phyloP scores from a whole-genome alignment of 2,329 filamentous ascomycete genomes.

The Hypoxylon sp. region DNA sequence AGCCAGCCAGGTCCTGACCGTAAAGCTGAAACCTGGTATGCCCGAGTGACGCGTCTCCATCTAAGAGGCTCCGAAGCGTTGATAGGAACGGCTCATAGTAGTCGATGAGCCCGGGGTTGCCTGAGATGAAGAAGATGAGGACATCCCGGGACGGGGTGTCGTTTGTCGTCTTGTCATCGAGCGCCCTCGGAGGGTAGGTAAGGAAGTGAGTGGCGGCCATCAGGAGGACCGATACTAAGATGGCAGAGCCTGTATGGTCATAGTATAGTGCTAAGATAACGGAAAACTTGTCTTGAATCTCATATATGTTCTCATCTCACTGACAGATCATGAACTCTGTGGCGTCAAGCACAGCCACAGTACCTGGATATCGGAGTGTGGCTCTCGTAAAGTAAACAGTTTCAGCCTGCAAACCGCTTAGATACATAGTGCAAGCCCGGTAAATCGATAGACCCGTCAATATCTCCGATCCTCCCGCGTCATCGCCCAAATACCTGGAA shows the following conservation, averaged over 20 bases:
- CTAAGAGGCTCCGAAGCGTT: conserved; percentile 62
- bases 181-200: conserved; percentile 22
- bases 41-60: conserved; percentile 44
- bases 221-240: not conserved
- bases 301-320: no score
- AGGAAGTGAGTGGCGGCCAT: conserved; percentile 28
- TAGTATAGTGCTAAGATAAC: not conserved
- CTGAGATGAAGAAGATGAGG: conserved; percentile 76
- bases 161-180: conserved; percentile 1
- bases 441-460: not conserved
- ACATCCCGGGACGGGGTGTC: conserved; percentile 36
- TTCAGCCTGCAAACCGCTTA: not conserved
- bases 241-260: not conserved
- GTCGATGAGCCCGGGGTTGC: conserved; percentile 77
- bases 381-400: not conserved
- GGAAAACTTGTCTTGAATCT: no score
- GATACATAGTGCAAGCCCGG: not conserved
- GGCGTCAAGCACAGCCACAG: conserved; percentile 2
- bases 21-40: conserved; percentile 60
- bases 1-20: conserved; percentile 66
- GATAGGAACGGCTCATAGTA: conserved; percentile 76
- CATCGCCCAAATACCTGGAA: not conserved
- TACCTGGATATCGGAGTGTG: no score
- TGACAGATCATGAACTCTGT: no score
- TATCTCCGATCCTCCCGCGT: not conserved